Percentiles rank a stretch among this genome's conserved stretches.
These are phyloP conservation scores for Penicillium roqueforti DNA, from an alignment of 495 filamentous ascomycete species.

Conservation along the genomic window DNA sequence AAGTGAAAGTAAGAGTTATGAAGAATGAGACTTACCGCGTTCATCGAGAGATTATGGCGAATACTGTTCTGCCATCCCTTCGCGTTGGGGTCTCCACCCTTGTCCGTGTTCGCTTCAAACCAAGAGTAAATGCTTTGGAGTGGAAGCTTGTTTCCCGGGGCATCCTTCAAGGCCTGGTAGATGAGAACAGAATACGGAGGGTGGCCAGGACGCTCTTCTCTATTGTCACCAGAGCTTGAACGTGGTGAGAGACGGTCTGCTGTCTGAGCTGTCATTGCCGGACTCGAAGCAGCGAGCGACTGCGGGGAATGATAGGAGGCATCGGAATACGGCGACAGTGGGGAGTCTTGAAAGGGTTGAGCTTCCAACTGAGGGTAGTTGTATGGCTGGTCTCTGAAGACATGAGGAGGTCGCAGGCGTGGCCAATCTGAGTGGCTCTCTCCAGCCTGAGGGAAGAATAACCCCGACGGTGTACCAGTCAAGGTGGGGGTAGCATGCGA, in stretches of 20 bases:
- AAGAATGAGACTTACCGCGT: conserved; percentile 54
- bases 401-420: not conserved
- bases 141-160: conserved; percentile 61
- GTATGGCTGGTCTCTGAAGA: not conserved
- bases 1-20: not conserved
- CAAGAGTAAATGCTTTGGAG: conserved; percentile 87
- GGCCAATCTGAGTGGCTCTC: not conserved
- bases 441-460: not conserved
- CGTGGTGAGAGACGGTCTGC: conserved; percentile 16
- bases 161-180: conserved; percentile 65
- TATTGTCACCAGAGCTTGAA: conserved; percentile 16
- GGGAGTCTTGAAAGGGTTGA: conserved; percentile 3
- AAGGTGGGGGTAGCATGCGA: not conserved
- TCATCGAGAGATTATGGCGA: conserved; percentile 96
- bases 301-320: conserved; percentile 21
- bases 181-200: conserved; percentile 84
- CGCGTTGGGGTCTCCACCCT: conserved; percentile 55
- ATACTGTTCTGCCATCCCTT: conserved; percentile 98
- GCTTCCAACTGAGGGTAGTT: not conserved
- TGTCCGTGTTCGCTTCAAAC: conserved; percentile 79
- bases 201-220: conserved; percentile 38
- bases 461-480: not conserved
- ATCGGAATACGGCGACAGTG: conserved; percentile 24
- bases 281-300: conserved; percentile 8
- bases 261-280: conserved; percentile 5